These are phyloP conservation scores for Lophium mytilinum DNA, from an alignment of 495 filamentous ascomycete genomes.

Conservation along the genomic window DNA sequence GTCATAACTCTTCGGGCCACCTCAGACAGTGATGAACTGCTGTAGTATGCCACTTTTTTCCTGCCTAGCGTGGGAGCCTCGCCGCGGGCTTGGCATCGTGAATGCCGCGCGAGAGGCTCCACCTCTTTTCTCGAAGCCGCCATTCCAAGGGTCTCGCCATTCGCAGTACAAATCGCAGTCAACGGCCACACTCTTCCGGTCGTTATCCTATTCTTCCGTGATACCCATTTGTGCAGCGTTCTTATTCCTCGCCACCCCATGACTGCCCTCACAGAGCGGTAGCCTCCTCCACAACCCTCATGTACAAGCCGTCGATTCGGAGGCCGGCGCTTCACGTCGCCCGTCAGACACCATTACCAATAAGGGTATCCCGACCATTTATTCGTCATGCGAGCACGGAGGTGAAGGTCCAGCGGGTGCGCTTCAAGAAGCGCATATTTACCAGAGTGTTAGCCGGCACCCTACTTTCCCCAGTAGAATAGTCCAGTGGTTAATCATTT, in stretches of 20 bases:
- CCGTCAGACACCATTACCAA: not conserved
- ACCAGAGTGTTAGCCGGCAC: slow-evolving; percentile 16
- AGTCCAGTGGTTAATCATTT: too few species aligned
- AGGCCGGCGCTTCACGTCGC: slow-evolving; percentile 19
- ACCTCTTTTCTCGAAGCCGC: too few species aligned
- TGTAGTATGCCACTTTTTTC: too few species aligned
- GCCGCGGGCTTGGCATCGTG: too few species aligned
- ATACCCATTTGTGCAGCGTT: not conserved
- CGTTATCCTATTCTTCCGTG: not conserved
- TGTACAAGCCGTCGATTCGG: slow-evolving; percentile 20
- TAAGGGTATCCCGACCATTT: not conserved
- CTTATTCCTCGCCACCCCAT: not conserved
- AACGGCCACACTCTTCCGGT: not conserved
- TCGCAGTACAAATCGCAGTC: too few species aligned
- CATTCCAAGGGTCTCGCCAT: too few species aligned
- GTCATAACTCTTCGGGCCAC: too few species aligned
- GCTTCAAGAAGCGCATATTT: slow-evolving; percentile 24
- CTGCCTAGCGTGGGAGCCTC: too few species aligned
- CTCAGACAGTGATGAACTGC: too few species aligned
- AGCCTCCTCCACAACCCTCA: slow-evolving; percentile 1
- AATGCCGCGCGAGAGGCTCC: too few species aligned
- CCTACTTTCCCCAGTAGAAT: slow-evolving; percentile 1
- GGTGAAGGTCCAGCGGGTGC: slow-evolving; percentile 26
- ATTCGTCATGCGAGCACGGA: slow-evolving; percentile 12
- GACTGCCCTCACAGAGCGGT: not conserved